These are phyloP conservation scores for Zymoseptoria tritici DNA, from an alignment of 2,329 filamentous ascomycete species.

Conservation along the genomic window DNA sequence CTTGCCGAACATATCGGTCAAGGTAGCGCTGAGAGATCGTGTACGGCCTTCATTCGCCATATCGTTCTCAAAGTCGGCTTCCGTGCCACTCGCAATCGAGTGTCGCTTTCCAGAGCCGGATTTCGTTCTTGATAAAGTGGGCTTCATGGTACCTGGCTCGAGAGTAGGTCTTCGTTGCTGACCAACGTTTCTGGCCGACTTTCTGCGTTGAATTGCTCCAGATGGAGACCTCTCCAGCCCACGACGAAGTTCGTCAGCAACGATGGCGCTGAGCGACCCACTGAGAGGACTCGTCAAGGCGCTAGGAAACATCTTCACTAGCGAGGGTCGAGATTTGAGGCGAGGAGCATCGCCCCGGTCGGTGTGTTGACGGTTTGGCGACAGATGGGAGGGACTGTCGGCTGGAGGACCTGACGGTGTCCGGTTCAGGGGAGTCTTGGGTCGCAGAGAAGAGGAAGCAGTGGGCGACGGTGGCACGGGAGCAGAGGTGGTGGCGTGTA, in stretches of 20 bases:
- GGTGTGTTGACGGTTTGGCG: slow-evolving; percentile 12
- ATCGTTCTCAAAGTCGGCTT: slow-evolving; percentile 19
- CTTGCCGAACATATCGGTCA: slow-evolving; percentile 20
- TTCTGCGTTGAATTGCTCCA: slow-evolving; percentile 7
- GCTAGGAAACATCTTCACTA: slow-evolving; percentile 51
- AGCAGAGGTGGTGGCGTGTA: slow-evolving; percentile 32
- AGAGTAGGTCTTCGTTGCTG: slow-evolving; percentile 6
- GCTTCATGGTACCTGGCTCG: slow-evolving; percentile 2
- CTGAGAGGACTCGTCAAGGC: slow-evolving; percentile 55
- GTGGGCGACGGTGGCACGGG: slow-evolving; percentile 24
- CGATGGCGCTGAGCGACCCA: slow-evolving; percentile 53
- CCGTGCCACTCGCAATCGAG: slow-evolving; percentile 20
- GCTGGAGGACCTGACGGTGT: slow-evolving; percentile 12
- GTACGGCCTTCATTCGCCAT: slow-evolving; percentile 12
- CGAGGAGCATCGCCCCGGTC: slow-evolving; percentile 32
- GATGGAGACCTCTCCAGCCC: slow-evolving; percentile 35
- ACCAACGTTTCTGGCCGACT: slow-evolving; percentile 7
- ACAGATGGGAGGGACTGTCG: slow-evolving; percentile 7
- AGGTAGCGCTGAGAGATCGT: slow-evolving; percentile 22
- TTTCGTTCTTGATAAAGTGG: background rate
- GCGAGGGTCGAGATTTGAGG: slow-evolving; percentile 40
- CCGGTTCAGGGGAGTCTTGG: slow-evolving; percentile 21
- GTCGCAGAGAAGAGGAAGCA: slow-evolving; percentile 9
- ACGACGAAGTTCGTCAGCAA: slow-evolving; percentile 57
- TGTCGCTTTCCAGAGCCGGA: slow-evolving; percentile 16